Evolutionary conservation across 805 yeast species (phyloP).

Genomic region (Candida lessepsii): DNA sequence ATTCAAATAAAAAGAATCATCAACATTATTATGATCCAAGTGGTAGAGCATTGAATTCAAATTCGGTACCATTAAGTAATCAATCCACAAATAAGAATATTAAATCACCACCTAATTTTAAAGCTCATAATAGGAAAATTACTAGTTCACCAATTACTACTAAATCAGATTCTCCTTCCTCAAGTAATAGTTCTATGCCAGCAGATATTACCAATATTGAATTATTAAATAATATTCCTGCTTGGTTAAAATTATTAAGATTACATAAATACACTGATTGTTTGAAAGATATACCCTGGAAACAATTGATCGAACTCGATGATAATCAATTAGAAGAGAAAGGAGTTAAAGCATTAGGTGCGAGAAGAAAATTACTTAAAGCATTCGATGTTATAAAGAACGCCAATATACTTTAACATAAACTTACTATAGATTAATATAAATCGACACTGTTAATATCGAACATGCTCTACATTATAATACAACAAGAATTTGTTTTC

Average conservation of each 20-base stretch:
- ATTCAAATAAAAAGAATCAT: slow-evolving; percentile 34
- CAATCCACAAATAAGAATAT: slow-evolving; percentile 16
- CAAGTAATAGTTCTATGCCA: slow-evolving; percentile 37
- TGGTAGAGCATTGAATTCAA: slow-evolving; percentile 35
- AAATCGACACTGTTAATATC: not conserved
- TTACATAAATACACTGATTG: slow-evolving; percentile 92
- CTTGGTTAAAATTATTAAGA: slow-evolving; percentile 86
- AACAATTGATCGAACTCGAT: slow-evolving; percentile 64
- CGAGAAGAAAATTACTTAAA: slow-evolving; percentile 87
- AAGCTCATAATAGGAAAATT: slow-evolving; percentile 9
- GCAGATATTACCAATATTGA: slow-evolving; percentile 41
- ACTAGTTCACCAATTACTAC: slow-evolving; percentile 13
- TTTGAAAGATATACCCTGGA: slow-evolving; percentile 74
- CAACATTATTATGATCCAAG: slow-evolving; percentile 27
- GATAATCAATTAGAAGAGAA: slow-evolving; percentile 68
- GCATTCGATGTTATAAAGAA: slow-evolving; percentile 78
- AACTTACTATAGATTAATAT: slow-evolving; percentile 2
- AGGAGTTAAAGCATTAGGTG: slow-evolving; percentile 95
- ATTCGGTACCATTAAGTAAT: slow-evolving; percentile 31
- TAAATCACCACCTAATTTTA: slow-evolving; percentile 16
- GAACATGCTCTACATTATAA: slow-evolving; percentile 49
- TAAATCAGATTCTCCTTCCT: not conserved
- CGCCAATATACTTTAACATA: not conserved
- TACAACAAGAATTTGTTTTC: slow-evolving; percentile 84
- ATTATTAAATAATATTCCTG: slow-evolving; percentile 74